Evolutionary conservation across 371 early-diverging fungal species (phyloP).

Genomic region (Mucor sp.): DNA sequence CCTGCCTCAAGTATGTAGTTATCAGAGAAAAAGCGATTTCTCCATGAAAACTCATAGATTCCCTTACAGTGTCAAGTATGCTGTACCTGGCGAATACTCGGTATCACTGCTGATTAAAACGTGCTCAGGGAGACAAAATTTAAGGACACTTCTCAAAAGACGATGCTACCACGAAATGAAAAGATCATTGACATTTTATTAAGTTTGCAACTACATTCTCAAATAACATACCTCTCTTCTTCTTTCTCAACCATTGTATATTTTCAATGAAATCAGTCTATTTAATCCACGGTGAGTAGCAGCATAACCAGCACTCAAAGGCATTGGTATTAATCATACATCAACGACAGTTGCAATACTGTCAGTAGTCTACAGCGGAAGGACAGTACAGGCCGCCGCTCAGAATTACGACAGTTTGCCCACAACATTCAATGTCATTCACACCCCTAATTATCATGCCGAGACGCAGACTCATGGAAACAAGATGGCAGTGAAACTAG

Average conservation of each 20-base stretch:
- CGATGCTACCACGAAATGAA: background rate
- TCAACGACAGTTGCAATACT: background rate
- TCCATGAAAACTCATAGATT: too few relatives aligned
- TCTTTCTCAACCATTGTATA: background rate
- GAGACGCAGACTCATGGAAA: background rate
- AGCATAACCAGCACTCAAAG: background rate
- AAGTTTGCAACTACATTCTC: background rate
- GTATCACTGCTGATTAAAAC: too few relatives aligned
- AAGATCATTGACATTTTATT: background rate
- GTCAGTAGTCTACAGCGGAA: background rate
- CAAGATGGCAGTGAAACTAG: slow-evolving; percentile 23
- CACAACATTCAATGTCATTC: background rate
- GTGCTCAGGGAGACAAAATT: background rate
- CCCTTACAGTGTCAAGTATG: too few relatives aligned
- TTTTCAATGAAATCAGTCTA: background rate
- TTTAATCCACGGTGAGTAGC: background rate
- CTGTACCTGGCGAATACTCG: too few relatives aligned
- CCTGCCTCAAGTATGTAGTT: too few relatives aligned
- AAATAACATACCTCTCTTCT: background rate
- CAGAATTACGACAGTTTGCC: background rate
- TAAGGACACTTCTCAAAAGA: background rate
- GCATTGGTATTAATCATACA: background rate
- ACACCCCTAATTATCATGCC: background rate
- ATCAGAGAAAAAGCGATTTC: too few relatives aligned
- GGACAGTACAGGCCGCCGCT: background rate